These are phyloP conservation scores for Parastagonospora avenae DNA, from an alignment of 2,329 filamentous ascomycete genomes.

Conservation along the genomic window DNA sequence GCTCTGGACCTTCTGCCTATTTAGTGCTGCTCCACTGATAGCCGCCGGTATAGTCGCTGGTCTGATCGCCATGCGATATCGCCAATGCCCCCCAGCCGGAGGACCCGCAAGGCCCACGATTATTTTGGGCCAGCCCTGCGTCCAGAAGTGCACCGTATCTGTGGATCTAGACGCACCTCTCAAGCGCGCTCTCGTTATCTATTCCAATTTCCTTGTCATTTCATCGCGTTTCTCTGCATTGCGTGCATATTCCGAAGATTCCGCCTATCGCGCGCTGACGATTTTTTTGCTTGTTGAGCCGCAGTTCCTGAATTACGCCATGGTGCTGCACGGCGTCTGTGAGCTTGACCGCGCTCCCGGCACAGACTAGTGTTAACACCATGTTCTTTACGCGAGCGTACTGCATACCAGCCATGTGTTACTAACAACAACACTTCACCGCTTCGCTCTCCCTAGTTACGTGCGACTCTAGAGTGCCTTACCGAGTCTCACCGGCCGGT, in stretches of 20 bases:
- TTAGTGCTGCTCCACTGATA: slow-evolving; percentile 25
- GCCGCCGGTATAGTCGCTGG: slow-evolving; percentile 10
- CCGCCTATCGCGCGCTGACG: background rate
- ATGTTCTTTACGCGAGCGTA: slow-evolving; percentile 2
- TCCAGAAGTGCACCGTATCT: background rate
- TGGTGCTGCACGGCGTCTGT: background rate
- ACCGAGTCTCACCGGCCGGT: background rate
- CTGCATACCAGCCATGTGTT: background rate
- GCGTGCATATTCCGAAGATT: background rate
- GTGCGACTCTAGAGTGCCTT: background rate
- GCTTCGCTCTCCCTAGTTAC: background rate
- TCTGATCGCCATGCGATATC: slow-evolving; percentile 1
- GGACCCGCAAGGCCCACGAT: slow-evolving; percentile 1
- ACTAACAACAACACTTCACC: background rate
- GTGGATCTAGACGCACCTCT: background rate
- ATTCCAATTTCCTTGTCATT: background rate
- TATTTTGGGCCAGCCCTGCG: background rate
- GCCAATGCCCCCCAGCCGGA: background rate
- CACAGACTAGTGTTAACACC: background rate
- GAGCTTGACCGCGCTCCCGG: background rate
- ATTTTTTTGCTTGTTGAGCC: background rate
- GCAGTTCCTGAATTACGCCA: background rate
- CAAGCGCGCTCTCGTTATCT: slow-evolving; percentile 2
- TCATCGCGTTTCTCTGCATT: background rate
- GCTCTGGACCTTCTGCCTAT: slow-evolving; percentile 3